A percentile compares a stretch with the other conserved stretches of the same genome.
These are phyloP conservation scores for Odontarrhena argentea DNA, from an alignment of 345 rosid species.

Conservation along the genomic window DNA sequence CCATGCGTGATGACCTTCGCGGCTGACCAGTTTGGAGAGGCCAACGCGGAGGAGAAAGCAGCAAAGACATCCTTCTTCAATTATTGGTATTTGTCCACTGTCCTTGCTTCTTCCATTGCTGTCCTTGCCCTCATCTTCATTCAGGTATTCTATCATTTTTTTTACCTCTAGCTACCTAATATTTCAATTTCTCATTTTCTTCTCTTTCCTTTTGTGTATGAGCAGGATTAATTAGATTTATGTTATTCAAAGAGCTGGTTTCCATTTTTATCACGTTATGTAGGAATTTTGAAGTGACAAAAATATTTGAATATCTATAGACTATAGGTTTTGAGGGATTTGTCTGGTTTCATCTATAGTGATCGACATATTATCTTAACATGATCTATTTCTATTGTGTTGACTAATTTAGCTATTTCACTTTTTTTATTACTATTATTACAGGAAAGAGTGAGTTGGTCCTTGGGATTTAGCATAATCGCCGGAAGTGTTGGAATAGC, in stretches of 20 bases:
- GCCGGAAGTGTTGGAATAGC: constrained; percentile 55
- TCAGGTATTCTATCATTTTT: constrained; percentile 49
- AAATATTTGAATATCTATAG: too few species aligned
- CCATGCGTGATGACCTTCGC: constrained; percentile 96
- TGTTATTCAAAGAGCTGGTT: neutral
- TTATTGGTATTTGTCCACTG: constrained; percentile 81
- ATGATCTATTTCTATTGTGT: too few species aligned
- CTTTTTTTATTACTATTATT: neutral
- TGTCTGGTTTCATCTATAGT: too few species aligned
- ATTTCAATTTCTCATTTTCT: neutral
- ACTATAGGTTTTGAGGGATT: too few species aligned
- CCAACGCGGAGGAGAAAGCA: constrained; percentile 55
- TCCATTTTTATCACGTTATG: too few species aligned
- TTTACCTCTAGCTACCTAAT: neutral
- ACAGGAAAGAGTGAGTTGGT: constrained; percentile 84
- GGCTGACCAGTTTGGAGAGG: constrained; percentile 88
- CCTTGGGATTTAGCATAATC: constrained; percentile 59
- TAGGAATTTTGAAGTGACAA: too few species aligned
- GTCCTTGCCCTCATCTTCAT: constrained; percentile 62
- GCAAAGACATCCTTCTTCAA: constrained; percentile 92
- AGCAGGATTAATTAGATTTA: neutral
- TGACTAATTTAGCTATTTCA: too few species aligned
- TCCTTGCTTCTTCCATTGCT: constrained; percentile 59
- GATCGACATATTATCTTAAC: too few species aligned
- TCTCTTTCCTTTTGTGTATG: neutral